Conservation (phyloP, 441 rosid genomes). For the Populus hybrid region DNA sequence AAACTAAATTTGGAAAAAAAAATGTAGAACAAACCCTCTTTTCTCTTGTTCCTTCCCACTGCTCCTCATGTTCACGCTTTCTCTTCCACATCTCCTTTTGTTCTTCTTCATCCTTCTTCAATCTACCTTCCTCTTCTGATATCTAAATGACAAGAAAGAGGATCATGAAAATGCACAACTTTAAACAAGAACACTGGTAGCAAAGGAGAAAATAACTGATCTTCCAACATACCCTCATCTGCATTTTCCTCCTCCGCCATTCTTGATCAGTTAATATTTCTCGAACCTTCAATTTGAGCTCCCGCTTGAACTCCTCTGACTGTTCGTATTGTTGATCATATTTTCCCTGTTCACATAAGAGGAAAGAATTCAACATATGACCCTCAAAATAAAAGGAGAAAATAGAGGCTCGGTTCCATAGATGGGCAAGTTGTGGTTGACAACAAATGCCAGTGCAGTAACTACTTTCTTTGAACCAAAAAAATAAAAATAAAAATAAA, state of each 20-base stretch:
- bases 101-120: slow-evolving; percentile 95
- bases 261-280: slow-evolving; percentile 93
- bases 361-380: background rate
- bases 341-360: slow-evolving; percentile 58
- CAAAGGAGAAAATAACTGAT: slow-evolving; percentile 13
- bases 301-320: slow-evolving; percentile 77
- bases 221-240: slow-evolving; percentile 72
- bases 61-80: slow-evolving; percentile 96
- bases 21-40: slow-evolving; percentile 52
- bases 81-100: slow-evolving; percentile 93
- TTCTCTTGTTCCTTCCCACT: slow-evolving; percentile 99
- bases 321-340: slow-evolving; percentile 69
- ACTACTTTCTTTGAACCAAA: background rate
- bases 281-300: slow-evolving; percentile 81
- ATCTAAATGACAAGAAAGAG: slow-evolving; percentile 44
- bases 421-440: background rate
- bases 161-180: background rate
- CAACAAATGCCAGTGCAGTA: background rate
- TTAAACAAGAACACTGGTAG: slow-evolving; percentile 6
- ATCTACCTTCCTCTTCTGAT: slow-evolving; percentile 95
- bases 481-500: too few species aligned
- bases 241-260: slow-evolving; percentile 98
- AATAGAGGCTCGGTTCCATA: background rate
- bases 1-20: background rate
- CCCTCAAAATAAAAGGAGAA: background rate